Evolutionary conservation across 169 alveolate genomes (phyloP).

Genomic region (Cardiosporidium cionae): DNA sequence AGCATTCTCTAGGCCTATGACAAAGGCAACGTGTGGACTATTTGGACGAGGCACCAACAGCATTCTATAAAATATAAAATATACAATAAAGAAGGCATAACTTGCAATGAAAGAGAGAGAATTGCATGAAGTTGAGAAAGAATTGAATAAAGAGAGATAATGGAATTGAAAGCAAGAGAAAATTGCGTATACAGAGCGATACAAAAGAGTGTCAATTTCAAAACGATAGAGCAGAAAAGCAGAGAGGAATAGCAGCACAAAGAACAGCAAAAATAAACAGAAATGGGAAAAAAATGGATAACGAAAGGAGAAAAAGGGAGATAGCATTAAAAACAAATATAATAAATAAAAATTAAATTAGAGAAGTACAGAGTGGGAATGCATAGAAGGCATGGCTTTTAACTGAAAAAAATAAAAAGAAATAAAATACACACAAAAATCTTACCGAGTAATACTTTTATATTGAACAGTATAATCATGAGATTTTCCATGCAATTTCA

Average conservation of each 20-base stretch:
- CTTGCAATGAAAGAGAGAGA: background rate
- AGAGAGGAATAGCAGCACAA: too few species aligned
- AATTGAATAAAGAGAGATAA: too few species aligned
- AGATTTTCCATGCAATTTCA: slow-evolving; percentile 90
- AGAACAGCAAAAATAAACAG: too few species aligned
- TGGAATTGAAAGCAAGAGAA: background rate
- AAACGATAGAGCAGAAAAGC: background rate
- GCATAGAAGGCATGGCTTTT: too few species aligned
- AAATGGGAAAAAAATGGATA: too few species aligned
- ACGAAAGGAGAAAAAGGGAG: too few species aligned
- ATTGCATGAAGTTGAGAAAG: background rate
- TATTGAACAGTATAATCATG: slow-evolving; percentile 85
- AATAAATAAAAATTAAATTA: too few species aligned
- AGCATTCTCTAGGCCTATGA: slow-evolving; percentile 81
- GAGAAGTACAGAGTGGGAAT: too few species aligned
- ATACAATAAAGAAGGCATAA: background rate
- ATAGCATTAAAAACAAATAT: too few species aligned
- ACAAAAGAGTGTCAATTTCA: background rate
- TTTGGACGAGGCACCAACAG: slow-evolving; percentile 90
- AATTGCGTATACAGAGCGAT: background rate
- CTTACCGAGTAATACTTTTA: slow-evolving; percentile 73
- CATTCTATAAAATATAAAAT: slow-evolving; percentile 40
- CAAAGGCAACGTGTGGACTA: slow-evolving; percentile 79
- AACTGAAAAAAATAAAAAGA: too few species aligned
- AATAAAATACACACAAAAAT: too few species aligned